These are phyloP conservation scores for Paraphaeosphaeria sporulosa DNA, from an alignment of 2,329 filamentous ascomycete genomes.

Conservation along the genomic window DNA sequence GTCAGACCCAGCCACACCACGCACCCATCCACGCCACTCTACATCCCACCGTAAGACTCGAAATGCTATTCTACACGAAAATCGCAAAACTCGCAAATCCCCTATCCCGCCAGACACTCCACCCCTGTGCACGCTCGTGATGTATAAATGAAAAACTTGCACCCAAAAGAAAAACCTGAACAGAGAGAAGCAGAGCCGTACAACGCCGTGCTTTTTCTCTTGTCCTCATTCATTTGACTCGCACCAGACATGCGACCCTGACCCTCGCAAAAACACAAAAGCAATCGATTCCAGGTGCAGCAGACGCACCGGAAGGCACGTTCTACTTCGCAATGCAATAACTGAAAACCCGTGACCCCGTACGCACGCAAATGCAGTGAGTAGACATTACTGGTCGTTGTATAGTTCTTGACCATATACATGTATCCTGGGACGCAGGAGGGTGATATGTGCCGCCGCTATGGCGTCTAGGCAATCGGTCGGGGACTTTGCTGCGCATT, in stretches of 20 bases:
- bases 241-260: not conserved
- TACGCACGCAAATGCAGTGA: slow-evolving; percentile 46
- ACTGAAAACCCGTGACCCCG: slow-evolving; percentile 29
- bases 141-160: not conserved
- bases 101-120: not conserved
- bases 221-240: not conserved
- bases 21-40: not conserved
- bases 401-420: slow-evolving; percentile 9
- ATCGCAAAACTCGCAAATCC: not conserved
- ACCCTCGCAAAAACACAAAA: slow-evolving; percentile 12
- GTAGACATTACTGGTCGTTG: slow-evolving; percentile 31
- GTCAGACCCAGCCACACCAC: not conserved
- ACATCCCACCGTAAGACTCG: not conserved
- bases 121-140: not conserved
- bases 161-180: not conserved
- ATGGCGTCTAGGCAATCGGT: slow-evolving; percentile 35
- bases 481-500: slow-evolving; percentile 57
- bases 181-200: not conserved
- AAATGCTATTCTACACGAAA: slow-evolving; percentile 18
- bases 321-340: slow-evolving; percentile 25
- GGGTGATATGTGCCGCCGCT: not conserved
- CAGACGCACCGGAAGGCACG: not conserved
- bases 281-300: not conserved
- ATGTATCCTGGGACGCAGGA: slow-evolving; percentile 12
- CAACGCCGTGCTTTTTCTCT: slow-evolving; percentile 16